Evolutionary conservation across 2,329 filamentous ascomycete species (phyloP).

Genomic region (Fonsecaea pugnacius): DNA sequence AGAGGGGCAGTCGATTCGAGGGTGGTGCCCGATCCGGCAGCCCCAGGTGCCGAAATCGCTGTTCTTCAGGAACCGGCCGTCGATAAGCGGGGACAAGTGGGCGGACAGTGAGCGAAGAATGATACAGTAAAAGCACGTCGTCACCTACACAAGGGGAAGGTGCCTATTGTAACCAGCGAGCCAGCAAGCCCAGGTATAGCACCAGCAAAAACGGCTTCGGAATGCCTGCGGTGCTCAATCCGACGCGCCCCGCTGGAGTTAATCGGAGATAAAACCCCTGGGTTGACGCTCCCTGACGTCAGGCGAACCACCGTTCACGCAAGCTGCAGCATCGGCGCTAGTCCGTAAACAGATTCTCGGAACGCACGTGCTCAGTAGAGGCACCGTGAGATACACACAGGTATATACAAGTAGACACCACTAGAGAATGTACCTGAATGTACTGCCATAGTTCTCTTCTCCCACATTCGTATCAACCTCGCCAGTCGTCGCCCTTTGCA

Average conservation of each 20-base stretch:
- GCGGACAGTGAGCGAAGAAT: no score
- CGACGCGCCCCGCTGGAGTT: slow-evolving; percentile 1
- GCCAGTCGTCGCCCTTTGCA: slow-evolving; percentile 37
- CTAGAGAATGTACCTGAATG: slow-evolving; percentile 27
- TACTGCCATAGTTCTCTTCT: slow-evolving; percentile 42
- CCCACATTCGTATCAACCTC: slow-evolving; percentile 24
- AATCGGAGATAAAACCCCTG: background rate
- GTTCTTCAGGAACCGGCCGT: background rate
- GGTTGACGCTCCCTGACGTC: background rate
- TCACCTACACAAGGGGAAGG: background rate
- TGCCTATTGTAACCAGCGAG: background rate
- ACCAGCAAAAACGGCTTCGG: background rate
- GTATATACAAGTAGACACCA: background rate
- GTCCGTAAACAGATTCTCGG: background rate
- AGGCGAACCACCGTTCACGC: background rate
- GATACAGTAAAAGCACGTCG: background rate
- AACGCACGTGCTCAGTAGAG: background rate
- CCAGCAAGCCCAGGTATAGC: background rate
- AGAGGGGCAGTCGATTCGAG: slow-evolving; percentile 3
- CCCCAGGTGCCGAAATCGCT: background rate
- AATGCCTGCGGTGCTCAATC: background rate
- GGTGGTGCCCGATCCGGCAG: background rate
- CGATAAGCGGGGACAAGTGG: background rate
- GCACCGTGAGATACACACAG: background rate
- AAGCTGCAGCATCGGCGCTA: background rate